Base-by-base conservation (phyloP, 768 basidiomycete genomes). In the Leccinellum rugosiceps region DNA sequence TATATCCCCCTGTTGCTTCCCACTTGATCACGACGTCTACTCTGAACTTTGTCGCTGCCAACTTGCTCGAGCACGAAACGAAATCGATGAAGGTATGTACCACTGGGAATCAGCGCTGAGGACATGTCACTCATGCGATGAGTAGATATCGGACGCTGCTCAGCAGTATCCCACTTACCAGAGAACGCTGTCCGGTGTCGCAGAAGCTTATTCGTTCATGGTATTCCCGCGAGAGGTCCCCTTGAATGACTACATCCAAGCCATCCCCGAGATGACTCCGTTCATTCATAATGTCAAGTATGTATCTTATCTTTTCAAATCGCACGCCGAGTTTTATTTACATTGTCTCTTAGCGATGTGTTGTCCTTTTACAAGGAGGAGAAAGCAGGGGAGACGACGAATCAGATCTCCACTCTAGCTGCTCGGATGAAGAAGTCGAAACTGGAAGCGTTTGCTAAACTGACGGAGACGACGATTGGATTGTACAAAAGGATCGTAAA, bases 401-500 rank as follows among this genome's bases (percentile, higher is more conserved):
- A 50, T 17, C 30, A 32, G 49, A 32, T 50, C 14, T 50, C 49
- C 10, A 50, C 7, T 5, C n/a, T 21, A 6, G 49, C 49, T 21
- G 49, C 49, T 14, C 31, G 19, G 19, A 50, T 4, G n/a, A 6
- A 15, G 7, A 32, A 50, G 32, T 50, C 49, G 7, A 31, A 50
- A 6, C 21, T 50, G 11, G 19, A 31, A 15, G 31, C 14, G 2
- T 23, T 50, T 21, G 19, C 7, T 14, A 13, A 32, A 21, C 19
- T 50, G 49, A 32, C 30, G 10, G 49, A 21, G 31, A 13, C 49
- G 7, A n/a, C 31, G 11, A 32, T 61, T 0, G 54, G 61, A 1
- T 59, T 63, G 8, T 62, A 69, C 52, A 50, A 55, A 4, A 63
- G 57, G 17, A 62, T 68, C 10, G 26, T 66, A 3, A 54, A 61